Evolutionary conservation across 345 rosid genomes (phyloP), one percentile per base, ranked within the genome.

Genomic region (Eutrema heterophyllum): DNA sequence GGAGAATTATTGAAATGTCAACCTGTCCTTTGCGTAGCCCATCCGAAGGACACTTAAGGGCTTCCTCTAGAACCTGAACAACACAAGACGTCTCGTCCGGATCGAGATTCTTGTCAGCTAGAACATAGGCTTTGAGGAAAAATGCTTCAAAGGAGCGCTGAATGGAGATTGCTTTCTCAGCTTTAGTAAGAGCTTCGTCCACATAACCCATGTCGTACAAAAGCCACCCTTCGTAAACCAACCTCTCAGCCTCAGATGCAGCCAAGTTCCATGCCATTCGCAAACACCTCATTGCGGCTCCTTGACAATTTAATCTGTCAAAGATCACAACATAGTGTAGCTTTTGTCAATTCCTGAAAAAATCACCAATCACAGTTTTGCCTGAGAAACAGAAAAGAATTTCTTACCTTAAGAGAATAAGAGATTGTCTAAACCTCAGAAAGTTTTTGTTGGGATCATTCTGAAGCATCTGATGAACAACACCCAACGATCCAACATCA

Each of bases 21-120:
- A 91, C 98, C 83, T 91, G 97, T 81, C 99, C 99, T 82, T 95
- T 95, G 53, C 99, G 81, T 39, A 95, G 82, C 72, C 99, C 89
- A 80, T 95, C 99, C 4, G 99, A 95, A 73, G 99, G 97, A 81
- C 97, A 95, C 74, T 77, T 84, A 60, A 95, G 97, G 56, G 99
- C 96, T 83, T 92, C 96, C 83, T 89, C 90, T 67, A 95, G 83
- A 60, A 91, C 87, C 81, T 86, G 84, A 74, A 86, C 84, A 58
- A 88, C 91, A 35, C 71, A 79, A 57, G 96, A 80, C 49, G 86
- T 83, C 72, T 89, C 81, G 57, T 83, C 85, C 8, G 88, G 82
- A 76, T 83, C 92, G 62, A 87, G 69, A 76, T 76, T 88, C 39
- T 87, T 74, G 67, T 91, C 99, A 55, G 99, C 93, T 65, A 92